A percentile compares a stretch with the other conserved stretches of the same genome.
Conservation (phyloP, 2,329 filamentous ascomycete genomes). For the Pseudogymnoascus sp. region DNA sequence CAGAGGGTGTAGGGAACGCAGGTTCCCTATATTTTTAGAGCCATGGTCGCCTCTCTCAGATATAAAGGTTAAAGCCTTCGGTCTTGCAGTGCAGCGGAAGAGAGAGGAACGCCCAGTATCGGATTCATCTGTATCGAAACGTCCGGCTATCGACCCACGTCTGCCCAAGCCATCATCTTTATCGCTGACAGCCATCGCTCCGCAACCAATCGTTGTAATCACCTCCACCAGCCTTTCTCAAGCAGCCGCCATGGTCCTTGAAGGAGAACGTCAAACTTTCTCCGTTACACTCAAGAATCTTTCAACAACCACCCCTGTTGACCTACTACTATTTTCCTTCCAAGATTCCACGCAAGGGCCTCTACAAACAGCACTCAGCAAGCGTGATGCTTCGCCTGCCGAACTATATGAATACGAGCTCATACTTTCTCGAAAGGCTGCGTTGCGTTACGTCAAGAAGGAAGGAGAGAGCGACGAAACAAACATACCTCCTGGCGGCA, state of each 20-base stretch:
- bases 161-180: constrained; percentile 43
- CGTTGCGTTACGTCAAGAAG: constrained; percentile 46
- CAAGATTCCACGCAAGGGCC: constrained; percentile 77
- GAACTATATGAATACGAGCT: constrained; percentile 83
- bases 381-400: constrained; percentile 66
- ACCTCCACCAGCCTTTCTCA: constrained; percentile 72
- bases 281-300: constrained; percentile 72
- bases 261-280: constrained; percentile 75
- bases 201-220: constrained; percentile 69
- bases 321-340: constrained; percentile 81
- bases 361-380: constrained; percentile 64
- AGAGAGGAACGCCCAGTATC: constrained; percentile 25
- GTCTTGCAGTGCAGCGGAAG: constrained; percentile 41
- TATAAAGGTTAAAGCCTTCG: constrained; percentile 68
- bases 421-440: constrained; percentile 65
- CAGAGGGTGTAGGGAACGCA: constrained; percentile 69
- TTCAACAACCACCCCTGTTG: constrained; percentile 61
- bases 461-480: constrained; percentile 39
- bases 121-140: constrained; percentile 26
- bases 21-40: constrained; percentile 74
- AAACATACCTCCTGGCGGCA: constrained; percentile 58
- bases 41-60: constrained; percentile 65
- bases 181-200: constrained; percentile 64
- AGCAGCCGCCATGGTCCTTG: constrained; percentile 82
- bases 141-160: constrained; percentile 31